Evolutionary conservation across 2,329 filamentous ascomycete species (phyloP), one percentile per base, ranked within the genome.

Genomic region (Tolypocladium cylindrosporum): DNA sequence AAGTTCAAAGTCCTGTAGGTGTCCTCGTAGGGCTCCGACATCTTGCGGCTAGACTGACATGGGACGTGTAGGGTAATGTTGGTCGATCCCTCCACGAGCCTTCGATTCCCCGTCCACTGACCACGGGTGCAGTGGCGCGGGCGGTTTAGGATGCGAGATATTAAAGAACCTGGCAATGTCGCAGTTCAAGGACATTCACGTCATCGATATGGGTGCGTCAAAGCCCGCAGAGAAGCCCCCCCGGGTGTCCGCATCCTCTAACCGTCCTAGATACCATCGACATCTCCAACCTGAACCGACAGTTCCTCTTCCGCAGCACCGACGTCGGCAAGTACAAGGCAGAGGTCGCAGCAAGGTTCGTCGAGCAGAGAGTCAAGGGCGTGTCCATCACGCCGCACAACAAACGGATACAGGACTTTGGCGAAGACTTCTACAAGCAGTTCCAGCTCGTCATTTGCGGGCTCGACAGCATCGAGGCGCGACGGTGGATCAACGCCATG

Each of bases 401-500:
- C 69, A 89, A 90, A 66, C 90, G 88, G 70, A 99, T 99, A 65
- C 94, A 99, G 72, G 94, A 99, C 74, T 96, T 96, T 67, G 92
- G 96, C 70, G 89, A 95, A 68, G 86, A 88, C 60, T 99, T 97
- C 72, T 99, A 99, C 75, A 92, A 92, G 85, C 91, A 97, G 67
- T 99, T 99, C 74, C 90, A 91, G 70, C 83, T 97, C 58, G 84
- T 99, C 54, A 85, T 99, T 52, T 99, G 94, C 70, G 94, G 95
- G 1, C 79, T 99, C 27, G 94, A 99, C 79, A 96, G 91, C 71
- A 94, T 99, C 65, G 94, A 99, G 75, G 94, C 94, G 45, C 84
- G 94, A n/a, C 83, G 94, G 60, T 99, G 95, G 95, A 99, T 99
- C 73, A 99, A 99, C 71, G 88, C 92, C 56, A 97, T 88, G 21